Evolutionary conservation across 1,284 basidiomycete genomes (phyloP).

Genomic region (Meira nashicola): DNA sequence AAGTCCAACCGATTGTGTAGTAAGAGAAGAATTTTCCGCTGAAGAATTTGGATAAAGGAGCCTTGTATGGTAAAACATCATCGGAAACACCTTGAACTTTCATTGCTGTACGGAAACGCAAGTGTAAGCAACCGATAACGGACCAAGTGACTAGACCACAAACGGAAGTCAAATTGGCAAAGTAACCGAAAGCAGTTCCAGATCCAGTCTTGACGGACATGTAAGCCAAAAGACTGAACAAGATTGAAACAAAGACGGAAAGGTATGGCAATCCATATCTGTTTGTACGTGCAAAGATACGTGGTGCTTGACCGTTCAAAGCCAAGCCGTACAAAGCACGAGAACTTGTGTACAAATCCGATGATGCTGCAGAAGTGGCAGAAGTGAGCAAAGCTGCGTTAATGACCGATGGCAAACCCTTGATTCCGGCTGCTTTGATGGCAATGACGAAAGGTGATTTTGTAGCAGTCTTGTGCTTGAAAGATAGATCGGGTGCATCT

Average conservation of each 20-base stretch:
- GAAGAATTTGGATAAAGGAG: constrained; percentile 10
- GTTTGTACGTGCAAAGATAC: constrained; percentile 65
- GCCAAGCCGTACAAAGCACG: constrained; percentile 72
- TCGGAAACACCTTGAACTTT: constrained; percentile 63
- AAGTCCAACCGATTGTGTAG: constrained; percentile 24
- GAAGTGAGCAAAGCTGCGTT: constrained; percentile 73
- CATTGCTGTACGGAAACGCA: constrained; percentile 67
- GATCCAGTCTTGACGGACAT: constrained; percentile 54
- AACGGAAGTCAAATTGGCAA: constrained; percentile 63
- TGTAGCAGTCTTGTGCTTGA: constrained; percentile 30
- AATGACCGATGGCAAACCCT: constrained; percentile 58
- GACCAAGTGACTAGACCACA: constrained; percentile 75
- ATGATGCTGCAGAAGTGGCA: constrained; percentile 79
- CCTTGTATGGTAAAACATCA: constrained; percentile 57
- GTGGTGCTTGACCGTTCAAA: constrained; percentile 68
- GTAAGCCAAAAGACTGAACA: constrained; percentile 68
- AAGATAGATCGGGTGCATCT: constrained; percentile 31
- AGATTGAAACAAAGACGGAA: constrained; percentile 64
- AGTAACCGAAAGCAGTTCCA: constrained; percentile 62
- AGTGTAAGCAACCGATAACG: constrained; percentile 69
- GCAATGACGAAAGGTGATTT: constrained; percentile 55
- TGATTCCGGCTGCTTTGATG: constrained; percentile 50
- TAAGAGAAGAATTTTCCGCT: constrained; percentile 3
- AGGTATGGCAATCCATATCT: constrained; percentile 70
- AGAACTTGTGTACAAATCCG: constrained; percentile 75